Evolutionary conservation across 2,329 filamentous ascomycete genomes (phyloP).

Genomic region (Neonectria sp.): DNA sequence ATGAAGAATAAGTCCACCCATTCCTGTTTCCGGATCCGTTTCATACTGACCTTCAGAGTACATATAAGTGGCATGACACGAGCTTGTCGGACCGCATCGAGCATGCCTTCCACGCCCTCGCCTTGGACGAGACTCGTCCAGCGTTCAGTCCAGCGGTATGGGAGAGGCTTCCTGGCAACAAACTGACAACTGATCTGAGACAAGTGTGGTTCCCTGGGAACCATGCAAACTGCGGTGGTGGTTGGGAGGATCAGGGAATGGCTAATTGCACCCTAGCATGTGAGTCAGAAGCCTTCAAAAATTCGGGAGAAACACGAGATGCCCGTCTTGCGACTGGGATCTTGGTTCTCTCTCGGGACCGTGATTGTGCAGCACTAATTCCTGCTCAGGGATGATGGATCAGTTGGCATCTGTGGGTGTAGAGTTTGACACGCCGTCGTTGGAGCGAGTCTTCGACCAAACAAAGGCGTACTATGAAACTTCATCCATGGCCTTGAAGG

Average conservation of each 20-base stretch:
- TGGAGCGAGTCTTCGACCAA: conserved; percentile 58
- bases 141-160: conserved; percentile 71
- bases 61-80: conserved; percentile 69
- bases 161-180: conserved; percentile 60
- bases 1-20: conserved; percentile 61
- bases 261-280: conserved; percentile 58
- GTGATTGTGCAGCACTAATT: conserved; percentile 6
- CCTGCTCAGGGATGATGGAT: conserved; percentile 67
- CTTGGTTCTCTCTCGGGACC: neutral
- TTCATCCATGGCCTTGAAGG: conserved; percentile 28
- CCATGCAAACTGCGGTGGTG: conserved; percentile 80
- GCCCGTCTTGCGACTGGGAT: neutral
- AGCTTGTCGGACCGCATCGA: conserved; percentile 67
- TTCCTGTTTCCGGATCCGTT: neutral
- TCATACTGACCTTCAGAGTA: conserved; percentile 52
- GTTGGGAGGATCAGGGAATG: conserved; percentile 69
- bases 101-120: conserved; percentile 72
- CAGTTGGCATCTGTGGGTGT: conserved; percentile 67
- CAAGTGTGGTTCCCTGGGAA: conserved; percentile 79
- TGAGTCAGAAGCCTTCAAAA: conserved; percentile 43
- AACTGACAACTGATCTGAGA: conserved; percentile 60
- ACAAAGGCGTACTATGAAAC: conserved; percentile 52
- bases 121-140: conserved; percentile 69
- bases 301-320: neutral
- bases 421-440: conserved; percentile 61